Conservation (phyloP, 192 early-diverging fungal species). For the Rhizophagus clarus region DNA sequence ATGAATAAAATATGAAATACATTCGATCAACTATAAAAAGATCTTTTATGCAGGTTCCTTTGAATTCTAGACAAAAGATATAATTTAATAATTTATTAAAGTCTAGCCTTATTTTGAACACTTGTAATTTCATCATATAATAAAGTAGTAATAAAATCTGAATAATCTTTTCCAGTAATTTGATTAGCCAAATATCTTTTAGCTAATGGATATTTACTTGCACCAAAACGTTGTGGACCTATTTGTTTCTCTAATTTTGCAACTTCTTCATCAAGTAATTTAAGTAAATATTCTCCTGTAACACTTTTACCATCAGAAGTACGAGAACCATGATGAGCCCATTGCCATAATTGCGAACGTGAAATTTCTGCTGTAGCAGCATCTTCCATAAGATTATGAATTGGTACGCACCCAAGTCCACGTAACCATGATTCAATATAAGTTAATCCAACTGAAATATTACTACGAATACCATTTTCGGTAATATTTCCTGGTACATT, state of each 20-base stretch:
- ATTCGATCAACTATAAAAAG: too few relatives aligned
- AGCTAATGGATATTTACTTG: slow-evolving; percentile 67
- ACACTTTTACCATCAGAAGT: slow-evolving; percentile 82
- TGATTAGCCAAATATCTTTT: slow-evolving; percentile 72
- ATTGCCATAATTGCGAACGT: slow-evolving; percentile 96
- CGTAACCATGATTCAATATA: slow-evolving; percentile 98
- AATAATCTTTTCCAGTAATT: slow-evolving; percentile 82
- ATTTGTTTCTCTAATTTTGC: slow-evolving; percentile 66
- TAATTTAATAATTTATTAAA: slow-evolving; percentile 27
- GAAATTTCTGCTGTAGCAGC: slow-evolving; percentile 98
- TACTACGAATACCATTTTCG: slow-evolving; percentile 88
- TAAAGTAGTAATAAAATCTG: slow-evolving; percentile 92
- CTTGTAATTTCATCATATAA: slow-evolving; percentile 87
- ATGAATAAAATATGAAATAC: too few relatives aligned
- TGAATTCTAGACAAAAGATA: not conserved
- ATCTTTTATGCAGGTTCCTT: too few relatives aligned
- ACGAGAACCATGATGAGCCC: slow-evolving; percentile 84
- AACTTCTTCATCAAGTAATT: slow-evolving; percentile 89
- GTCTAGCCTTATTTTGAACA: slow-evolving; percentile 36
- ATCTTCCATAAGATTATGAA: slow-evolving; percentile 98
- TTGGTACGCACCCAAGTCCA: slow-evolving; percentile 94
- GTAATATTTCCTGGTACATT: slow-evolving; percentile 77
- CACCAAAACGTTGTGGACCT: slow-evolving; percentile 62
- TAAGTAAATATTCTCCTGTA: slow-evolving; percentile 74
- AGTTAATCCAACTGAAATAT: slow-evolving; percentile 87